Conservation (phyloP, 805 yeast species). For the Saccharomycopsis malanga region DNA sequence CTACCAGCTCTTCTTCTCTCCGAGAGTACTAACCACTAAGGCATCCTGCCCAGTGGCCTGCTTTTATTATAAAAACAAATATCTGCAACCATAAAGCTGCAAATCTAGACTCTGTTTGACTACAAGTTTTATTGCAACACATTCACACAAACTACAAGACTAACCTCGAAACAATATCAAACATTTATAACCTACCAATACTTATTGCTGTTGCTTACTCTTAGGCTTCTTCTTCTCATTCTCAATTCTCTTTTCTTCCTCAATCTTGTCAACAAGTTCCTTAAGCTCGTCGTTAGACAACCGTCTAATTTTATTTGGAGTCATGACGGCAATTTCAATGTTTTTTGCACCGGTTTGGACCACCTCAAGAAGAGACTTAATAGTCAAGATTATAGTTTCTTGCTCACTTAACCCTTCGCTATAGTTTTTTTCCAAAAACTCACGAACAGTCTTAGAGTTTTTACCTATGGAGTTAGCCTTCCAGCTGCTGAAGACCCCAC, state of each 20-base stretch:
- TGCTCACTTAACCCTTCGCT: conserved; percentile 54
- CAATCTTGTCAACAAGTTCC: conserved; percentile 70
- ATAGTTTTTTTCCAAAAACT: conserved; percentile 87
- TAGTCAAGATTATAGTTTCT: conserved; percentile 70
- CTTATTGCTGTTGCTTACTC: conserved; percentile 16
- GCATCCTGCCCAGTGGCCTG: too few species aligned
- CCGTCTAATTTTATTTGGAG: conserved; percentile 52
- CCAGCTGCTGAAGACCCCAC: conserved; percentile 97
- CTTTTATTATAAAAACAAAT: too few species aligned
- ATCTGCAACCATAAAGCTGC: too few species aligned
- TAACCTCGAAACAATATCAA: too few species aligned
- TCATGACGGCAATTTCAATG: conserved; percentile 85
- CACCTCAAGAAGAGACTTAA: conserved; percentile 85
- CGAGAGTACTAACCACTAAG: too few species aligned
- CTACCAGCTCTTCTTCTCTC: too few species aligned
- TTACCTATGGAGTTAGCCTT: conserved; percentile 96
- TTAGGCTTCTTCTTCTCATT: conserved; percentile 62
- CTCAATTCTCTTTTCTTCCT: conserved; percentile 79
- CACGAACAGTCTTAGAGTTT: conserved; percentile 90
- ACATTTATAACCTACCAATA: too few species aligned
- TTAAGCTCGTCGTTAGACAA: conserved; percentile 68
- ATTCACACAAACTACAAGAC: too few species aligned
- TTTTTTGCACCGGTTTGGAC: conserved; percentile 98
- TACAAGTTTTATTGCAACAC: too few species aligned
- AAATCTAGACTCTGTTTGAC: too few species aligned